Percentiles rank a stretch among this genome's conserved stretches.
These are phyloP conservation scores for Kalanchoe fedtschenkoi DNA, from an alignment of 164 flowering plant genomes.

Conservation along the genomic window DNA sequence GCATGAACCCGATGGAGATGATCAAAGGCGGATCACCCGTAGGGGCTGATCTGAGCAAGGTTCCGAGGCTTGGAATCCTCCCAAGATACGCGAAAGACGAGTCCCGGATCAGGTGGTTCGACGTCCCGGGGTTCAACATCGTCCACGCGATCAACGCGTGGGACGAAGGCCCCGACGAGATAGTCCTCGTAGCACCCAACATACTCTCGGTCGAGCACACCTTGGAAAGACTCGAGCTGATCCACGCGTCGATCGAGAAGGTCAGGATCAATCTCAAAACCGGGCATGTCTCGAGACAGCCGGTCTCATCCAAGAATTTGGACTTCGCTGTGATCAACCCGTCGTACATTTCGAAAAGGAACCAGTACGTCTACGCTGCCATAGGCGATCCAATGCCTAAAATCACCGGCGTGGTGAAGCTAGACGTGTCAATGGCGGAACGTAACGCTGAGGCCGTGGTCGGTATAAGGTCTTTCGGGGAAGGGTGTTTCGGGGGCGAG, in stretches of 20 bases:
- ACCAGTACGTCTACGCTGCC: conserved; percentile 46
- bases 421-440: conserved; percentile 32
- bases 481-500: conserved; percentile 69
- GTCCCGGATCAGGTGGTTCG: conserved; percentile 60
- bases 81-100: conserved; percentile 58
- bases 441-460: conserved; percentile 32
- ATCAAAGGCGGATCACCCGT: conserved; percentile 35
- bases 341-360: conserved; percentile 33
- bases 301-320: conserved; percentile 44
- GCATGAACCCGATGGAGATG: conserved; percentile 44
- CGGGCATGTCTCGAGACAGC: conserved; percentile 35
- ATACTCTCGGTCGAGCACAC: conserved; percentile 45
- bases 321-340: conserved; percentile 67
- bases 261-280: conserved; percentile 42
- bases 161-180: conserved; percentile 52
- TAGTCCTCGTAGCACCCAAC: conserved; percentile 58
- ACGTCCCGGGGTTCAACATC: conserved; percentile 60
- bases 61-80: conserved; percentile 54
- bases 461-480: conserved; percentile 38
- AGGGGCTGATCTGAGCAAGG: conserved; percentile 32
- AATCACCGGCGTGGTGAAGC: conserved; percentile 57
- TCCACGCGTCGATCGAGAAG: conserved; percentile 52
- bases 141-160: conserved; percentile 72
- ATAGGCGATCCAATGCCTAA: conserved; percentile 59
- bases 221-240: conserved; percentile 47